Evolutionary conservation across 208 protist genomes (phyloP), one percentile per base, ranked within the genome.

Genomic region (Strigomonas culicis): DNA sequence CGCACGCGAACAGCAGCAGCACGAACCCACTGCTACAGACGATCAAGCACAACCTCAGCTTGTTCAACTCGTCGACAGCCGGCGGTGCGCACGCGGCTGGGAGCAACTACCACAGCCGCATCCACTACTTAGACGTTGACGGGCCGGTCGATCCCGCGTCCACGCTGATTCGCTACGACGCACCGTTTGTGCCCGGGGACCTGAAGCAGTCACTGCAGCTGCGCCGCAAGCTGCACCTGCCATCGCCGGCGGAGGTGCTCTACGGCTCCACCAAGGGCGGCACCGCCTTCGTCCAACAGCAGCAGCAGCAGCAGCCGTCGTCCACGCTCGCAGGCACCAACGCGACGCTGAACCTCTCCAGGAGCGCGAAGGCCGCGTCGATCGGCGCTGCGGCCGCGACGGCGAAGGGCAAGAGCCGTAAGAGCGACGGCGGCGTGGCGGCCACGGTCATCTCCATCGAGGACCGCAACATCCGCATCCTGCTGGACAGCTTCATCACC

Each of bases 401-500:
- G 7, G 25, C 22, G 22, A 52, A 22, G 8, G 25, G 22, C 4
- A 52, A 52, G 47, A 52, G 6, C 25, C n/a, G 13, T n/a, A 52
- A 4, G n/a, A 13, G 25, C 31, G 30, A 31, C 30, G 31, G 30
- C 30, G 31, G 30, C 22, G 34, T 13, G 21, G 31, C 7, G 7
- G 31, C 7, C 30, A 58, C 21, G 21, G 21, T 39, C 30, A 58
- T 58, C 6, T 58, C 55, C 8, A 27, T 44, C 28, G 82, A 90
- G 13, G 85, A 92, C 62, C 79, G 80, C 0, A 95, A 95, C 59
- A 83, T 93, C 39, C 84, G 90, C 15, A 66, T 92, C 25, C 75
- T 95, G 28, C 68, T 95, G 1, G 90, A 95, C 56, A 76, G 73
- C 53, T 93, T 93, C 74, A 90, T 95, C 72, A 74, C 79, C 22